Evolutionary conservation across 257 asterid genomes (phyloP).

Genomic region (Nicotiana attenuata): DNA sequence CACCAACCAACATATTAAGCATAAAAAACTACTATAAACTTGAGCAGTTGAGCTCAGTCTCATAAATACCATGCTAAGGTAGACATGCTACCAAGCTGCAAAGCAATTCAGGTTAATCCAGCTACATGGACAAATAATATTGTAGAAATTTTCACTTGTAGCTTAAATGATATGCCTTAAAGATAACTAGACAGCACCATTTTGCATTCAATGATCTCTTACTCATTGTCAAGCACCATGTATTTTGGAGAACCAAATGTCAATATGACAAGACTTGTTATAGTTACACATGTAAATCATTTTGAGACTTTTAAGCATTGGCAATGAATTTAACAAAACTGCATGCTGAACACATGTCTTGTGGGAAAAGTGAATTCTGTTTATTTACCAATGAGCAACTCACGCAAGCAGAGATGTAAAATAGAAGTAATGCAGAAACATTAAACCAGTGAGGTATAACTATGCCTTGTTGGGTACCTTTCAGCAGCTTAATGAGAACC

Average conservation of each 20-base stretch:
- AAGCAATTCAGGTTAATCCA: background rate
- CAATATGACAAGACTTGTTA: background rate
- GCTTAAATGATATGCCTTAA: background rate
- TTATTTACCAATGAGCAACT: background rate
- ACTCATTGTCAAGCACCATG: background rate
- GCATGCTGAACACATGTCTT: background rate
- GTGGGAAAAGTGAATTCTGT: background rate
- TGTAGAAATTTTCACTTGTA: background rate
- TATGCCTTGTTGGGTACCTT: constrained; percentile 33
- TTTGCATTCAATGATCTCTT: background rate
- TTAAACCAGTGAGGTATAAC: background rate
- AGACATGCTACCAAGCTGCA: background rate
- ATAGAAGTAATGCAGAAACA: background rate
- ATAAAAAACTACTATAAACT: background rate
- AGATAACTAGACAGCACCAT: background rate
- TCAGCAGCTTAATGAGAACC: constrained; percentile 43
- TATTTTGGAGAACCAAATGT: background rate
- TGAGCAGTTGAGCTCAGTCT: background rate
- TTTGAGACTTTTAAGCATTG: background rate
- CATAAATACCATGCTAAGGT: background rate
- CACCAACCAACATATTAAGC: background rate
- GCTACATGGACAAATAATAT: background rate
- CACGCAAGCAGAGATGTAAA: background rate
- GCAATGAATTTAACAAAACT: background rate
- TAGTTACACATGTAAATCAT: background rate